Evolutionary conservation across 306 rosid genomes (phyloP), one percentile per base, ranked within the genome.

Genomic region (Lathyrus sativus): DNA sequence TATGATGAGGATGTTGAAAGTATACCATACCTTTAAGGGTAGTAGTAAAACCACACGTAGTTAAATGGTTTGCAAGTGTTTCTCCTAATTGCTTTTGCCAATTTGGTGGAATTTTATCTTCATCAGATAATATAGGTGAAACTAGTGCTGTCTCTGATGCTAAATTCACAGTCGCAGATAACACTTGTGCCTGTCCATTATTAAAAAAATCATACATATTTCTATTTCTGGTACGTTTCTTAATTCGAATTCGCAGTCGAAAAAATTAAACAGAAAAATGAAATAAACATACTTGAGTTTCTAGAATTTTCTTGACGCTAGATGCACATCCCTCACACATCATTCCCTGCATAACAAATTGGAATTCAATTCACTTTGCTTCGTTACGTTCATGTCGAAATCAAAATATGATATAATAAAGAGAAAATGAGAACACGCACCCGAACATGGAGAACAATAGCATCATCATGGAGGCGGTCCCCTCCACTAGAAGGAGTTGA

Each of bases 141-240:
- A 93, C 86, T 10, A 83, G 65, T 71, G 97, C 98, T 55, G 75
- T 80, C 86, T 90, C 93, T 0, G 96, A 81, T 28, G 90, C 53
- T 62, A 93, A 85, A 72, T 86, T 93, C 62, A 93, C 97, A 71
- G 65, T 87, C 5, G 97, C 98, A 67, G 98, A 86, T 37, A 91
- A 85, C 62, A 93, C 98, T 77, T 83, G 85, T 31, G 97, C 82
- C 98, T 93, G 87, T 31, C 63, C 85, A 77, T 71, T 69, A 4
- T 31, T 31, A 31, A 31, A 31, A 1, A 24, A 24, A 24, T 24
- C 26, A 24, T 24, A 24, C 2, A 1, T 24, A 24, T 1, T 24
- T 19, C 22, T 19, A 19, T 19, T 19, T n/a, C n/a, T n/a, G n/a
- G n/a, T n/a, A n/a, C n/a, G n/a, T n/a, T n/a, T 19, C 22, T 19